Percentiles rank a stretch among this genome's conserved stretches.
These are phyloP conservation scores for Claviceps citrina DNA, from an alignment of 2,329 filamentous ascomycete genomes.

Conservation along the genomic window DNA sequence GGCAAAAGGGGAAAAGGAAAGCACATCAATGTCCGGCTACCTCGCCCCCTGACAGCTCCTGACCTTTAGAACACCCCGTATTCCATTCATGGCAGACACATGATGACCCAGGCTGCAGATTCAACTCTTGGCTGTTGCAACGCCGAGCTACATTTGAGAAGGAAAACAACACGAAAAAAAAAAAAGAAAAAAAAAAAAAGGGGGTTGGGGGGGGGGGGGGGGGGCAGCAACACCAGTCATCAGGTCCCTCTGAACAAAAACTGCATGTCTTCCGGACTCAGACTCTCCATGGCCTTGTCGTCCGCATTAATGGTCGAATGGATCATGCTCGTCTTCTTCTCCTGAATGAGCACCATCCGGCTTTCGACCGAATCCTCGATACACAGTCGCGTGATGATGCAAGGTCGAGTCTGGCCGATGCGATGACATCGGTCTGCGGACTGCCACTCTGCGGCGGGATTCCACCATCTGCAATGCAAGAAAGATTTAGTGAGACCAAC, in stretches of 20 bases:
- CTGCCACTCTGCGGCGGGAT: conserved; percentile 99
- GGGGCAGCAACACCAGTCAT: neutral
- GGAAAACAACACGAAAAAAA: neutral
- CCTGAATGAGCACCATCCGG: conserved; percentile 85
- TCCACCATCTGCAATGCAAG: conserved; percentile 62
- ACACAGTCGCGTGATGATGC: conserved; percentile 82
- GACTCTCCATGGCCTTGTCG: conserved; percentile 73
- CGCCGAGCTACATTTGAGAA: too few relatives aligned
- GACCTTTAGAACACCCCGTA: too few relatives aligned
- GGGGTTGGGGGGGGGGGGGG: too few relatives aligned
- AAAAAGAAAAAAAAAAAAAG: neutral
- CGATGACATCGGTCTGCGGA: conserved; percentile 87
- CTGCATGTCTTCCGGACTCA: conserved; percentile 84
- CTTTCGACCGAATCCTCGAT: conserved; percentile 97
- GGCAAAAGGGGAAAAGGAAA: too few relatives aligned
- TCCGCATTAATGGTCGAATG: conserved; percentile 93
- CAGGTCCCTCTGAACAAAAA: conserved; percentile 71
- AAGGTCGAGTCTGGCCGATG: conserved; percentile 87
- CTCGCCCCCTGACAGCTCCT: too few relatives aligned
- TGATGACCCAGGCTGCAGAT: too few relatives aligned
- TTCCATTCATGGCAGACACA: too few relatives aligned
- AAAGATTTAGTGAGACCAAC: too few relatives aligned
- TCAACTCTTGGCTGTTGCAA: too few relatives aligned
- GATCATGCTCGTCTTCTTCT: conserved; percentile 98
- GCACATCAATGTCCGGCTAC: too few relatives aligned